Percentiles rank a stretch among this genome's conserved stretches.
These are phyloP conservation scores for Citrus medica DNA, from an alignment of 345 rosid species.

Conservation along the genomic window DNA sequence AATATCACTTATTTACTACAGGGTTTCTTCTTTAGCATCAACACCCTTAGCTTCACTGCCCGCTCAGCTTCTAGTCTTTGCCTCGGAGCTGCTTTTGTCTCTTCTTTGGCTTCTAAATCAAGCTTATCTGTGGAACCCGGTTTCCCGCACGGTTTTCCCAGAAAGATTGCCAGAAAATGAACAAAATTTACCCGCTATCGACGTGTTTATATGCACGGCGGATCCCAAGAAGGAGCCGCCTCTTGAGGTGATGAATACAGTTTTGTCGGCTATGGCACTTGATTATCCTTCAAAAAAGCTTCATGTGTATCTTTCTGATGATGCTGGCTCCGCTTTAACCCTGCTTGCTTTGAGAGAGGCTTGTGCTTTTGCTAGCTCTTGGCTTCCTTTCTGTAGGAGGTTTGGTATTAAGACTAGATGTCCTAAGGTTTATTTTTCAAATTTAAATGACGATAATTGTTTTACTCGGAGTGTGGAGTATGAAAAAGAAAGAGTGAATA, in stretches of 20 bases:
- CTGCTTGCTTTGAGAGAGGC: slow-evolving; percentile 36
- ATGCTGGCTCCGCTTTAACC: slow-evolving; percentile 35
- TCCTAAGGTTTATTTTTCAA: slow-evolving; percentile 35
- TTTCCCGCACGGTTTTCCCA: slow-evolving; percentile 26
- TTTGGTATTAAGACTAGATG: slow-evolving; percentile 24
- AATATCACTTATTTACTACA: slow-evolving; percentile 19
- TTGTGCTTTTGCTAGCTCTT: slow-evolving; percentile 29
- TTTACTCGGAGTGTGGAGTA: background rate
- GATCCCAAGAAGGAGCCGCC: slow-evolving; percentile 50
- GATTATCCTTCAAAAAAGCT: slow-evolving; percentile 52
- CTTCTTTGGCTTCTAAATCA: slow-evolving; percentile 39
- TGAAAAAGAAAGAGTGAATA: slow-evolving; percentile 10
- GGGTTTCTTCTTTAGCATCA: slow-evolving; percentile 20
- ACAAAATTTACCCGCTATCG: slow-evolving; percentile 31
- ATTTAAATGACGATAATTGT: slow-evolving; percentile 13
- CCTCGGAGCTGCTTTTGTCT: slow-evolving; percentile 21
- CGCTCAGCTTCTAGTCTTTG: slow-evolving; percentile 22
- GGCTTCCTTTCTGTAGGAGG: slow-evolving; percentile 51
- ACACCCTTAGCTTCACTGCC: background rate
- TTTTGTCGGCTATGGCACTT: slow-evolving; percentile 43
- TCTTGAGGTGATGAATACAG: slow-evolving; percentile 43
- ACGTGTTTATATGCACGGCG: slow-evolving; percentile 51
- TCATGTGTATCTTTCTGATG: slow-evolving; percentile 51
- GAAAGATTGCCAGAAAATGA: slow-evolving; percentile 25
- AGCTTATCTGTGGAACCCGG: slow-evolving; percentile 37